Evolutionary conservation across 2,329 filamentous ascomycete species (phyloP), one percentile per base, ranked within the genome.

Genomic region (Teratosphaeria epicoccoides): DNA sequence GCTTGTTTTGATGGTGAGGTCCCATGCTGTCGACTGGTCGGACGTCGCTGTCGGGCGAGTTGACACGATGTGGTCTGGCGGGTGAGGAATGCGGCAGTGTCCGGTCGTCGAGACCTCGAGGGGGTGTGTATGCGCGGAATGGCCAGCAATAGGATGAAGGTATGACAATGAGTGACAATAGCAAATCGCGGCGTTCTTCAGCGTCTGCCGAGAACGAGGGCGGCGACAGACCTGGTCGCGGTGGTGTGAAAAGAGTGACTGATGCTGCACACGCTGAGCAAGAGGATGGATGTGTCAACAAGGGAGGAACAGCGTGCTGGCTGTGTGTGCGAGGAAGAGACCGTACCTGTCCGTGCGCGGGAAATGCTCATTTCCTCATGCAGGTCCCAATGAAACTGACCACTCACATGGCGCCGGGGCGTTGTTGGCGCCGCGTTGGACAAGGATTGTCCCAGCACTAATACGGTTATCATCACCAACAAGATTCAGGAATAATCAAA

Each of bases 1-100:
- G 62, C 12, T 48, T 56, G 57, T 56, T 55, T 50, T 62, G 53
- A 50, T 63, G 51, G 59, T 64, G 62, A 49, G 63, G 58, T 28
- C 57, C 60, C 61, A 64, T 64, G 50, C 33, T 58, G 53, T 53
- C 53, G 50, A 54, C 22, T 52, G 51, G n/a, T 46, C 37, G 29
- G n/a, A 47, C 43, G 52, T 55, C 49, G 43, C 24, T 52, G 40
- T 40, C 28, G n/a, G 25, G 33, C 43, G 14, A 40, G 24, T 24
- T 45, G 24, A 54, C 7, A 37, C 24, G 45, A 28, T 28, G 47
- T 51, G 24, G 45, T 26, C 24, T 50, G 40, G 25, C 20, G 22
- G 50, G 49, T 24, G 46, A 51, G 46, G 52, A 51, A 54, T 54
- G 52, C 49, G 52, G 52, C 26, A 26, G 46, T 22, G 24, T 40